These are phyloP conservation scores for Sodiomyces alkalinus DNA, from an alignment of 2,329 filamentous ascomycete species.

Conservation along the genomic window DNA sequence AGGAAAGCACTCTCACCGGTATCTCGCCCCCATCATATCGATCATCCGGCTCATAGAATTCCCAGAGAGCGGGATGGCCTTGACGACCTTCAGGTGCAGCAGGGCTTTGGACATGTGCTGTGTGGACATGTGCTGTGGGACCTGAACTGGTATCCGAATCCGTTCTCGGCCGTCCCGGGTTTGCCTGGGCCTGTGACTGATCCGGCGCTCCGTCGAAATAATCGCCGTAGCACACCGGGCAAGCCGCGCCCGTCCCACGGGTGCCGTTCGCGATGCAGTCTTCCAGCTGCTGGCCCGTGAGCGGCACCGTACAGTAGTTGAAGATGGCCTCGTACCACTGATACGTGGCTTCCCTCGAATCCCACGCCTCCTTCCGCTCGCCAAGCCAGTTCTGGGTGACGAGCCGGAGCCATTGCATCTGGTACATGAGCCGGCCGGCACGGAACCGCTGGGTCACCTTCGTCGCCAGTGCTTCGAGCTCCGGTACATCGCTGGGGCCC, in stretches of 20 bases:
- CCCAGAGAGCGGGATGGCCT: too few species aligned
- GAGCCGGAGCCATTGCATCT: too few species aligned
- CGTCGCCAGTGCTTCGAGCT: neutral
- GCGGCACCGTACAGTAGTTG: neutral
- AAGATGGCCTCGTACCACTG: neutral
- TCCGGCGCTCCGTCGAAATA: neutral
- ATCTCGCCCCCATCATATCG: neutral
- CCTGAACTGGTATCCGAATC: conserved; percentile 12
- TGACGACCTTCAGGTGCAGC: too few species aligned
- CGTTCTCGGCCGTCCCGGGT: conserved; percentile 32
- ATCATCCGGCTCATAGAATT: neutral
- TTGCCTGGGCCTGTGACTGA: neutral
- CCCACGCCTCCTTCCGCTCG: neutral
- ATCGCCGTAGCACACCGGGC: neutral
- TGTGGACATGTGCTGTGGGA: too few species aligned
- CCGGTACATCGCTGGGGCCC: neutral
- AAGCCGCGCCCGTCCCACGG: neutral
- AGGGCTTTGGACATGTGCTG: too few species aligned
- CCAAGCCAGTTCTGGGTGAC: too few species aligned
- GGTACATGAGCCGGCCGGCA: neutral
- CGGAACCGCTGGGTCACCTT: too few species aligned
- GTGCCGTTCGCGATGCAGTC: neutral
- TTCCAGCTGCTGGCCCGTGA: neutral
- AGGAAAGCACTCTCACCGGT: neutral
- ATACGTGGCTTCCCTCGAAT: neutral